A percentile compares a stretch with the other conserved stretches of the same genome.
Evolutionary conservation across 2,329 filamentous ascomycete genomes (phyloP).

Genomic region (Proliferodiscus dingleyae): DNA sequence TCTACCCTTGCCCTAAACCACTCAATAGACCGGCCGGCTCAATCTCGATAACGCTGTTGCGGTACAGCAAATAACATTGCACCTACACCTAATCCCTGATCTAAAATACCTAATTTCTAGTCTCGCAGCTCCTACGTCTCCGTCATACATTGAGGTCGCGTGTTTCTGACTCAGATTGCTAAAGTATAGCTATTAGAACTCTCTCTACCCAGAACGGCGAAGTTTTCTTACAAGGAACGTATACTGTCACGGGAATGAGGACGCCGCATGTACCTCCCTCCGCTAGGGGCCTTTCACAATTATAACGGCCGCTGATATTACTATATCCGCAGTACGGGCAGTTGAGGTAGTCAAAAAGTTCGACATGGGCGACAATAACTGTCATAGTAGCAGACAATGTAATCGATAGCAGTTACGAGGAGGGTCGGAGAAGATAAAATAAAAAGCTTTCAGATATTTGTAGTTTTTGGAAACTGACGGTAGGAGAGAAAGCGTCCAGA

Average conservation of each 20-base stretch:
- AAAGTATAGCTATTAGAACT: neutral
- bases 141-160: neutral
- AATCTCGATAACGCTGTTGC: no score
- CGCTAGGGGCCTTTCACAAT: neutral
- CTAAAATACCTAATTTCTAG: no score
- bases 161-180: neutral
- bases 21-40: no score
- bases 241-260: neutral
- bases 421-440: neutral
- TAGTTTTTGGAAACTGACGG: no score
- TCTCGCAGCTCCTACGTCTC: neutral
- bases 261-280: neutral
- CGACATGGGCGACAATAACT: neutral
- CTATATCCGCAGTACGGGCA: neutral
- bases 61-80: no score
- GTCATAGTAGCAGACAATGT: neutral
- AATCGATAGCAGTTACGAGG: neutral
- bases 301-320: neutral
- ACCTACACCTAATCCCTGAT: no score
- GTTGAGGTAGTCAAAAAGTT: neutral
- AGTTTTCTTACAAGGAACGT: neutral
- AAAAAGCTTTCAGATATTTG: neutral
- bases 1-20: no score
- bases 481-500: no score
- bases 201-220: neutral